Percentiles rank a stretch among this genome's conserved stretches.
Conservation (phyloP, 257 asterid genomes). For the Salvia hispanica region DNA sequence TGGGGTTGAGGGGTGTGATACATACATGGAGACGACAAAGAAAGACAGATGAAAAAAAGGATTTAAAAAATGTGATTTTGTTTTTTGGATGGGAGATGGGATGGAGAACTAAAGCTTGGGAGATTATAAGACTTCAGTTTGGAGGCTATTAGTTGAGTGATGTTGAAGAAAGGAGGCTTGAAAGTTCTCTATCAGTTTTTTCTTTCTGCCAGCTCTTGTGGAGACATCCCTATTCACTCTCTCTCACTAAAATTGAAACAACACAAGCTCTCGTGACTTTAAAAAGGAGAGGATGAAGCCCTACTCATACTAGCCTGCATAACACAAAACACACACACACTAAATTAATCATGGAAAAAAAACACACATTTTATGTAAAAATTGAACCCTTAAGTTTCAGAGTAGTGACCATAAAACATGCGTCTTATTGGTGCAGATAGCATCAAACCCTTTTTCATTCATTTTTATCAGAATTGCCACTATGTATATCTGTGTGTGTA, state of each 20-base stretch:
- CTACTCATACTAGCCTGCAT: slow-evolving; percentile 41
- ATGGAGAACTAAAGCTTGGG: slow-evolving; percentile 42
- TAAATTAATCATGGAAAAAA: not conserved
- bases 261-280: slow-evolving; percentile 77
- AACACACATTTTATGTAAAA: not conserved
- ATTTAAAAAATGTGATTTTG: not conserved
- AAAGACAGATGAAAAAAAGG: slow-evolving; percentile 42
- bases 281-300: slow-evolving; percentile 51
- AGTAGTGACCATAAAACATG: slow-evolving; percentile 23
- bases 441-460: slow-evolving; percentile 37
- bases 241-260: slow-evolving; percentile 46
- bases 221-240: slow-evolving; percentile 53
- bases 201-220: slow-evolving; percentile 60
- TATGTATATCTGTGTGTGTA: not conserved
- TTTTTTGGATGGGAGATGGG: slow-evolving; percentile 36
- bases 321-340: not conserved
- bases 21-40: slow-evolving; percentile 79
- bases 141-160: slow-evolving; percentile 60
- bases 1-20: slow-evolving; percentile 50
- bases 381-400: slow-evolving; percentile 32
- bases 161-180: slow-evolving; percentile 66
- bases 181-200: slow-evolving; percentile 72
- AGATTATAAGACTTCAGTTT: slow-evolving; percentile 63
- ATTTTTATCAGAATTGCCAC: slow-evolving; percentile 18
- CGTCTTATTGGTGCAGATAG: slow-evolving; percentile 45